Percentiles rank a stretch among this genome's conserved stretches.
phyloP scores from a whole-genome alignment of 306 rosid genomes.

The Prinsepia uniflora region DNA sequence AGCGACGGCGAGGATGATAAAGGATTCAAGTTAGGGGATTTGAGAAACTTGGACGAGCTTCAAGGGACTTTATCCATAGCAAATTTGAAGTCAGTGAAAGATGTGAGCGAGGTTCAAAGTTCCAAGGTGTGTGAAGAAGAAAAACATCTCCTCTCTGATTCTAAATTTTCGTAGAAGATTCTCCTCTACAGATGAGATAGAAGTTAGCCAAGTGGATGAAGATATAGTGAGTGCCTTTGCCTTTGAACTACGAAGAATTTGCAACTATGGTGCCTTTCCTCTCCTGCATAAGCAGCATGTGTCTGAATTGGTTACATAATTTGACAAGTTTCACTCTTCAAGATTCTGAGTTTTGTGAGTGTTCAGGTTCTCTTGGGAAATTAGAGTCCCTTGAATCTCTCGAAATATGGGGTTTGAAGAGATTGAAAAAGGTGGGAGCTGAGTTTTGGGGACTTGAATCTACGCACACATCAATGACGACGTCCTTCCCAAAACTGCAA shows the following conservation, averaged over 20 bases:
- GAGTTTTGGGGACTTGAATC: neutral
- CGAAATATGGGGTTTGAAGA: too few species aligned
- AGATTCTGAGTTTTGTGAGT: neutral
- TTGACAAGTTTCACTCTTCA: neutral
- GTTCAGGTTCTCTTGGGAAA: neutral
- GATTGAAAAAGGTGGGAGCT: neutral
- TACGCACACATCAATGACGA: neutral
- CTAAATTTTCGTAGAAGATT: neutral
- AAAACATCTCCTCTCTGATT: neutral
- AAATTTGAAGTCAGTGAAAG: neutral
- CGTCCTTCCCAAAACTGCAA: neutral
- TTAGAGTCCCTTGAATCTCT: neutral
- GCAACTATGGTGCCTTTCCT: too few species aligned
- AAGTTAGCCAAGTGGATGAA: too few species aligned
- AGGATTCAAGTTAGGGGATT: neutral
- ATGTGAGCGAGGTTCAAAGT: neutral
- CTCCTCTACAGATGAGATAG: too few species aligned
- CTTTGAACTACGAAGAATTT: too few species aligned
- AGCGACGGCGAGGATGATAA: neutral
- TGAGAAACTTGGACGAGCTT: neutral
- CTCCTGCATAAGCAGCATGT: too few species aligned
- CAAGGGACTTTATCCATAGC: neutral
- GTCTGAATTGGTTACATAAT: neutral
- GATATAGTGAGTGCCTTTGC: too few species aligned
- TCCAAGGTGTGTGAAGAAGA: neutral